Percentiles rank a stretch among this genome's conserved stretches.
Evolutionary conservation across 768 basidiomycete species (phyloP).

Genomic region (Leccinellum luteum): DNA sequence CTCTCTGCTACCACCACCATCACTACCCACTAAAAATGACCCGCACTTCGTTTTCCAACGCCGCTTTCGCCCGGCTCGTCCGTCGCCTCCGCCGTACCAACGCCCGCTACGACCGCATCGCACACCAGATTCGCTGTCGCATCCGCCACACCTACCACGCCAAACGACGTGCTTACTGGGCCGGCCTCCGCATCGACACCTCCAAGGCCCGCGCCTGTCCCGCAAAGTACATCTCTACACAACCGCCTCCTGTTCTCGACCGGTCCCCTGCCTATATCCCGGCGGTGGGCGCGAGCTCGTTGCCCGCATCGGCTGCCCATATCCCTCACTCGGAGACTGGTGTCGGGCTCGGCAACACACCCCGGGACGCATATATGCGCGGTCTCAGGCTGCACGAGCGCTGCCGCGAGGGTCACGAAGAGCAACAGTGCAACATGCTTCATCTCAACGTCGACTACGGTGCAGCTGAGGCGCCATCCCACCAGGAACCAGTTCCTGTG

Average conservation of each 20-base stretch:
- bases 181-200: slow-evolving; percentile 45
- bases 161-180: slow-evolving; percentile 41
- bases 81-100: slow-evolving; percentile 45
- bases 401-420: background rate
- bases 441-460: slow-evolving; percentile 3
- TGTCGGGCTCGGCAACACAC: too few relatives aligned
- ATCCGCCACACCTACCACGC: slow-evolving; percentile 44
- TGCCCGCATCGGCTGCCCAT: too few relatives aligned
- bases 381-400: background rate
- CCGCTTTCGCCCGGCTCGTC: slow-evolving; percentile 37
- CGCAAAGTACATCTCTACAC: slow-evolving; percentile 34
- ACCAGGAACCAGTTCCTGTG: background rate
- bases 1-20: slow-evolving; percentile 7
- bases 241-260: slow-evolving; percentile 16
- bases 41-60: slow-evolving; percentile 29
- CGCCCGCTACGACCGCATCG: slow-evolving; percentile 39
- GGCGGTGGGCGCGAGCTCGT: slow-evolving; percentile 4
- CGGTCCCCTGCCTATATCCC: slow-evolving; percentile 36
- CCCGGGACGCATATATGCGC: slow-evolving; percentile 14
- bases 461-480: background rate
- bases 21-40: slow-evolving; percentile 6
- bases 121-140: slow-evolving; percentile 37
- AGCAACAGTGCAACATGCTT: slow-evolving; percentile 1
- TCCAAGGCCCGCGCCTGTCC: slow-evolving; percentile 41
- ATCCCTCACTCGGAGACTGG: too few relatives aligned